A percentile compares a stretch with the other conserved stretches of the same genome.
phyloP scores from a whole-genome alignment of 352 stramenopile genomes.

The Lagenidium giganteum region DNA sequence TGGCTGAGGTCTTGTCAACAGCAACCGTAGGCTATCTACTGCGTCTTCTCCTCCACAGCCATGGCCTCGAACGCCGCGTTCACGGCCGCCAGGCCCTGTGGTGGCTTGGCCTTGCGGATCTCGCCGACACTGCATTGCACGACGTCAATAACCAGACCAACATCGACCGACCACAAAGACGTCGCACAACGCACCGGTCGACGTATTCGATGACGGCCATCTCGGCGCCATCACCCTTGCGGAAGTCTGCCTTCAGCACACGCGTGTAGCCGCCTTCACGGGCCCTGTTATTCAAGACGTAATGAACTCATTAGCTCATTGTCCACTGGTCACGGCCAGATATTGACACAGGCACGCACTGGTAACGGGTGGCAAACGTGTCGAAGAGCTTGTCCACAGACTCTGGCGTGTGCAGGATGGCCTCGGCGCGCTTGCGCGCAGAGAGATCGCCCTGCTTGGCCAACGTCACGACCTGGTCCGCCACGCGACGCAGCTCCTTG shows the following conservation, averaged over 20 bases:
- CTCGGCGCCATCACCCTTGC: conserved; percentile 92
- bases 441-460: conserved; percentile 90
- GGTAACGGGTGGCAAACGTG: conserved; percentile 93
- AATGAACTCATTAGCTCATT: too few species aligned
- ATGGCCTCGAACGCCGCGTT: conserved; percentile 41
- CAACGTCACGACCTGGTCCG: conserved; percentile 94
- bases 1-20: too few species aligned
- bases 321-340: not conserved
- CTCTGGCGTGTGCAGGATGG: conserved; percentile 86
- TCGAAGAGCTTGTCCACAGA: conserved; percentile 96
- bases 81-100: conserved; percentile 48
- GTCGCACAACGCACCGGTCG: conserved; percentile 60
- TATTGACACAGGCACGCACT: conserved; percentile 36
- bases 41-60: too few species aligned
- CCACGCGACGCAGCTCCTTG: conserved; percentile 92
- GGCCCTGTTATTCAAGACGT: conserved; percentile 14
- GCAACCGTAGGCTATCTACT: too few species aligned
- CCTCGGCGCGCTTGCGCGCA: conserved; percentile 74
- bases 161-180: not conserved
- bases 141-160: not conserved
- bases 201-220: conserved; percentile 99
- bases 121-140: conserved; percentile 53
- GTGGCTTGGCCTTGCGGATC: conserved; percentile 76
- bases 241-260: conserved; percentile 92
- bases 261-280: conserved; percentile 94